Evolutionary conservation across 768 basidiomycete genomes (phyloP).

Genomic region (Lentinula guzmanii): DNA sequence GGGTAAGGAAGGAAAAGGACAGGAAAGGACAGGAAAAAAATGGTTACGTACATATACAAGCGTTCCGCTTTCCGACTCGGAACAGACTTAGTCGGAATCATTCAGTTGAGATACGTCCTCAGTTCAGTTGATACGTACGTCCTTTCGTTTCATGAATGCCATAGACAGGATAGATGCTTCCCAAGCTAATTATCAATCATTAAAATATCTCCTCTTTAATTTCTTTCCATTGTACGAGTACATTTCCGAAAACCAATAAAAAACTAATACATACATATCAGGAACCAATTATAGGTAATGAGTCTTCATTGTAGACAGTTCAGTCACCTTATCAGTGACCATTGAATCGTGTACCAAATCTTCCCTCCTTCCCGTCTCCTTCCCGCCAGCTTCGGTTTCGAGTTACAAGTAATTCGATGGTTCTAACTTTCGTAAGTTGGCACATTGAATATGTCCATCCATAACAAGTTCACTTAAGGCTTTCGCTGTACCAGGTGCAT

Average conservation of each 20-base stretch:
- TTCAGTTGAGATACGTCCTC: too few relatives aligned
- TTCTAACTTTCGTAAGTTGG: constrained; percentile 42
- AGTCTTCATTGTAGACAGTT: neutral
- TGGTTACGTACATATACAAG: neutral
- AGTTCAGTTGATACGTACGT: too few relatives aligned
- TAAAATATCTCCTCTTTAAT: too few relatives aligned
- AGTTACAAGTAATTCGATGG: constrained; percentile 30
- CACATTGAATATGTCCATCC: constrained; percentile 56
- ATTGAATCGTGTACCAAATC: neutral
- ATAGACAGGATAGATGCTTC: too few relatives aligned
- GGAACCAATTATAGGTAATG: neutral
- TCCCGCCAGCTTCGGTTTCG: neutral
- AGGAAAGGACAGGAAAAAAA: neutral
- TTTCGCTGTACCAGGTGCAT: constrained; percentile 79
- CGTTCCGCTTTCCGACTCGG: neutral
- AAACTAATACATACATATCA: neutral
- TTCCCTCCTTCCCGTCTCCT: neutral
- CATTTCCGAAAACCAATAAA: too few relatives aligned
- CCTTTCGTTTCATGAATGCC: too few relatives aligned
- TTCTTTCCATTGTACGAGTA: too few relatives aligned
- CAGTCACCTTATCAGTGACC: neutral
- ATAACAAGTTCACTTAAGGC: constrained; percentile 67
- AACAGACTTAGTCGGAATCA: neutral
- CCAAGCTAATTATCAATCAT: too few relatives aligned
- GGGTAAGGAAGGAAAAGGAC: neutral